A percentile compares a stretch with the other conserved stretches of the same genome.
phyloP scores from a whole-genome alignment of 345 rosid species.

The Corchorus olitorius region DNA sequence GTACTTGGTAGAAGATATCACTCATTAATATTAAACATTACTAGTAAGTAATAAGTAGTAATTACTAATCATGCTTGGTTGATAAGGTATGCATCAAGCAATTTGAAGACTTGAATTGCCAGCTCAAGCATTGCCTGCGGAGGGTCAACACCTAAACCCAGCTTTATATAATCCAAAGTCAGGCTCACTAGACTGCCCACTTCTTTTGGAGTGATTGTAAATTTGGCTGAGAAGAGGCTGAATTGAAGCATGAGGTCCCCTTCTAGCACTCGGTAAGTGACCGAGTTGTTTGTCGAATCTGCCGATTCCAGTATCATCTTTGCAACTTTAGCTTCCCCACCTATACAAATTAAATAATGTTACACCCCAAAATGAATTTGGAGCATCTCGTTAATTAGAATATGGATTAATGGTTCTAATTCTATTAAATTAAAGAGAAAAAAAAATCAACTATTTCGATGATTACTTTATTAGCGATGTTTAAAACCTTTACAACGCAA shows the following conservation, averaged over 20 bases:
- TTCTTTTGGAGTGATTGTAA: neutral
- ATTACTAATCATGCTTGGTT: neutral
- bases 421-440: too few species aligned
- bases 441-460: too few species aligned
- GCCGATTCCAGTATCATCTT: neutral
- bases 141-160: neutral
- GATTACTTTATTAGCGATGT: too few species aligned
- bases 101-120: neutral
- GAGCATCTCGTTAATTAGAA: too few species aligned
- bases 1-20: neutral
- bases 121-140: neutral
- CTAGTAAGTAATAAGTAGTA: too few species aligned
- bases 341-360: neutral
- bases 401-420: too few species aligned
- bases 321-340: neutral
- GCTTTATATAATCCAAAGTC: neutral
- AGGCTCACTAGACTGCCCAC: neutral
- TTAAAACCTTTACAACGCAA: too few species aligned
- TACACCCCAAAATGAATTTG: neutral
- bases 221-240: neutral
- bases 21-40: neutral
- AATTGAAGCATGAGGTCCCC: neutral
- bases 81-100: neutral
- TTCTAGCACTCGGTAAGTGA: neutral
- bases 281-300: neutral